Percentiles rank a stretch among this genome's conserved stretches.
phyloP scores from a whole-genome alignment of 306 rosid species.

The Calophaca sinica region DNA sequence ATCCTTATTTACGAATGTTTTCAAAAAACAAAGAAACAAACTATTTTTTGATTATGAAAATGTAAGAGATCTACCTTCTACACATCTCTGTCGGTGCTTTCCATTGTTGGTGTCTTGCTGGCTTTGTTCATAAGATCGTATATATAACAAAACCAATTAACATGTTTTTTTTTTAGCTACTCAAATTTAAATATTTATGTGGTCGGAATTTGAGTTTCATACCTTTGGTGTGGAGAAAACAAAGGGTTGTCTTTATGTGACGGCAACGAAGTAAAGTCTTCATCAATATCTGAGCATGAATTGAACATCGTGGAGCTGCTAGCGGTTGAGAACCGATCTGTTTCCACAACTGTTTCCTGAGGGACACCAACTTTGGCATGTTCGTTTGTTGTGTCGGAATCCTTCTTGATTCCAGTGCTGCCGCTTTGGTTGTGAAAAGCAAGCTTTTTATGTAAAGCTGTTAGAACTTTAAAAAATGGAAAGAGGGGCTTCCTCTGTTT shows the following conservation, averaged over 20 bases:
- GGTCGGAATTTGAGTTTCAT: constrained; percentile 37
- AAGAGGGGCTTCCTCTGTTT: constrained; percentile 48
- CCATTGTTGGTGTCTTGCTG: constrained; percentile 60
- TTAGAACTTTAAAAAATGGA: constrained; percentile 53
- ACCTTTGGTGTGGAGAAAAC: constrained; percentile 58
- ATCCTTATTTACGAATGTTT: background rate
- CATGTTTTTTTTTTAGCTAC: background rate
- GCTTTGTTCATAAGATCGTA: constrained; percentile 58
- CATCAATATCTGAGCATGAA: constrained; percentile 66
- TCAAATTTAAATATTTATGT: background rate
- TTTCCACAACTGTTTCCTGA: constrained; percentile 40
- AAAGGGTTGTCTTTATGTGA: constrained; percentile 33
- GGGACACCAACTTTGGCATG: constrained; percentile 31
- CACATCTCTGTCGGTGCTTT: constrained; percentile 44
- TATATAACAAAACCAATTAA: constrained; percentile 49
- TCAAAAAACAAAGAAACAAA: background rate
- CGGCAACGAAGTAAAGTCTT: constrained; percentile 38
- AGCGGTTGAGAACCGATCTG: constrained; percentile 62
- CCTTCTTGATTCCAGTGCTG: constrained; percentile 4
- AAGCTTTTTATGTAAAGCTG: constrained; percentile 57
- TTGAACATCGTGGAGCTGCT: constrained; percentile 59
- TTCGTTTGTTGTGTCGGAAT: constrained; percentile 35
- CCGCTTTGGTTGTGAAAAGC: constrained; percentile 13
- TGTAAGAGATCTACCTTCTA: constrained; percentile 31
- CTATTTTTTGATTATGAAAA: constrained; percentile 22